phyloP scores from a whole-genome alignment of 768 basidiomycete genomes.

The Hygrocybe punicea region DNA sequence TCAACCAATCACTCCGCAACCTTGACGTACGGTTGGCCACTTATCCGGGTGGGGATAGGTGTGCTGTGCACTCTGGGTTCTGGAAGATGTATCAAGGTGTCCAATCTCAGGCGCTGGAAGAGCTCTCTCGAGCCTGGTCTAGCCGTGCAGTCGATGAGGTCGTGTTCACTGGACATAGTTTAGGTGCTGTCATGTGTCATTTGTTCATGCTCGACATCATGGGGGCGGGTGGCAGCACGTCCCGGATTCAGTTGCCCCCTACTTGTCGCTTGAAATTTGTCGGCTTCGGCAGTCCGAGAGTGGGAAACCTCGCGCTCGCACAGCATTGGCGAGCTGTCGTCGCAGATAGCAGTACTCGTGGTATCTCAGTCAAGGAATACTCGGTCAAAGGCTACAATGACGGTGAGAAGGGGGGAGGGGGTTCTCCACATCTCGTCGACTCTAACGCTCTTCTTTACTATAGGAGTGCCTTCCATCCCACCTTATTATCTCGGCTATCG shows the following conservation, averaged over 20 bases:
- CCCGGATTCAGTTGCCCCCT: conserved; percentile 21
- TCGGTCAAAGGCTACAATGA: conserved; percentile 56
- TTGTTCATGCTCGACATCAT: conserved; percentile 50
- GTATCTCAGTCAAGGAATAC: conserved; percentile 46
- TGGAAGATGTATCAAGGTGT: conserved; percentile 51
- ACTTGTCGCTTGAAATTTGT: conserved; percentile 38
- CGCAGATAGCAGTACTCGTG: conserved; percentile 28
- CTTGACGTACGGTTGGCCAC: conserved; percentile 37
- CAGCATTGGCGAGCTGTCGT: conserved; percentile 42
- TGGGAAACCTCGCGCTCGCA: conserved; percentile 44
- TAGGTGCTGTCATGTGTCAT: conserved; percentile 54
- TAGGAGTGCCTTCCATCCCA: conserved; percentile 59
- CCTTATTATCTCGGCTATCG: conserved; percentile 49
- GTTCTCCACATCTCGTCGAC: too few species aligned
- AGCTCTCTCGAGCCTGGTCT: conserved; percentile 38
- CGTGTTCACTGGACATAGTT: conserved; percentile 55
- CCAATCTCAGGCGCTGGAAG: conserved; percentile 30
- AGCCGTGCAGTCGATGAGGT: conserved; percentile 40
- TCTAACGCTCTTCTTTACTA: not conserved
- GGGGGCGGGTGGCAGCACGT: conserved; percentile 21
- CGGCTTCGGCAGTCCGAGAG: conserved; percentile 51
- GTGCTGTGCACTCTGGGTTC: conserved; percentile 51
- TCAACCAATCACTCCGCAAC: conserved; percentile 47
- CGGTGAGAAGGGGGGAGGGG: conserved; percentile 32
- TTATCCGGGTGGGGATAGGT: conserved; percentile 39